phyloP scores from a whole-genome alignment of 495 filamentous ascomycete species.

The Podospora pseudocomata region DNA sequence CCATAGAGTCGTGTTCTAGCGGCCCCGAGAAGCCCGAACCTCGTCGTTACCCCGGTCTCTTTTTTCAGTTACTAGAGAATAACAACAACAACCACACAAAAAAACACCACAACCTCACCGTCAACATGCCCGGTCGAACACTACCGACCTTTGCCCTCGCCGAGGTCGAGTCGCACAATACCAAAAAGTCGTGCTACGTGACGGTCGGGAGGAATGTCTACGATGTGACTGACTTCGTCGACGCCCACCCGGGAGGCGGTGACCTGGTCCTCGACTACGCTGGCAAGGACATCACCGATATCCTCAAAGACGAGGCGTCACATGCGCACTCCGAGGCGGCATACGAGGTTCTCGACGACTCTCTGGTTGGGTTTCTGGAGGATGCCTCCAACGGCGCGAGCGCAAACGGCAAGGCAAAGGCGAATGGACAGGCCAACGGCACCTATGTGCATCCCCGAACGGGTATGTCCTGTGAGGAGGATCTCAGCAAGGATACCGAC shows the following conservation, averaged over 20 bases:
- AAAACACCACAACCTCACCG: background rate
- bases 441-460: conserved; percentile 62
- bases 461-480: conserved; percentile 80
- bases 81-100: background rate
- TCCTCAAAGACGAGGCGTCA: conserved; percentile 78
- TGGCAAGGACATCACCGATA: conserved; percentile 78
- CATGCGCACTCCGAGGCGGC: conserved; percentile 85
- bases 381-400: conserved; percentile 42
- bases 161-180: conserved; percentile 80
- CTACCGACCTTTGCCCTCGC: conserved; percentile 74
- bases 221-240: conserved; percentile 87
- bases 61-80: background rate
- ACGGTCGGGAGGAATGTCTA: conserved; percentile 86
- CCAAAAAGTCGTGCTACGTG: conserved; percentile 84
- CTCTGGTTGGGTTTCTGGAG: conserved; percentile 71
- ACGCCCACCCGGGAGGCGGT: conserved; percentile 84
- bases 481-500: conserved; percentile 84
- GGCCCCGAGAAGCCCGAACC: conserved; percentile 1
- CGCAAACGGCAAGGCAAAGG: conserved; percentile 26
- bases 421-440: conserved; percentile 36
- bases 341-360: conserved; percentile 82
- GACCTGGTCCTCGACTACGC: conserved; percentile 87
- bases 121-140: conserved; percentile 42
- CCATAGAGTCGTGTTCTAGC: background rate
- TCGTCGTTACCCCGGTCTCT: conserved; percentile 3